phyloP scores from a whole-genome alignment of 441 rosid species.

The Adansonia madagascariensis region DNA sequence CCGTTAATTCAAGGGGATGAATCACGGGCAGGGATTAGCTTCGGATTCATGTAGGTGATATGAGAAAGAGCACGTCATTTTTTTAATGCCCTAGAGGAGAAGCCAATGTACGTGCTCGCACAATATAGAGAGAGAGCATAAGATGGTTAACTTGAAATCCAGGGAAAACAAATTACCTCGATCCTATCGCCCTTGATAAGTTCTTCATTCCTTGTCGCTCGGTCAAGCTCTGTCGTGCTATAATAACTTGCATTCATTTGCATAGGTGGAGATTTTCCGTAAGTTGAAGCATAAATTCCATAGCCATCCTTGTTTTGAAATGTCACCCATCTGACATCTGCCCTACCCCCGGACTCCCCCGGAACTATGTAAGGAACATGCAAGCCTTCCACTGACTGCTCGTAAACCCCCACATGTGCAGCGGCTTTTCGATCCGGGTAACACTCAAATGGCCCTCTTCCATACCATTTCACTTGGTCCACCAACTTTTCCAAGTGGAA shows the following conservation, averaged over 20 bases:
- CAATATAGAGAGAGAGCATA: not conserved
- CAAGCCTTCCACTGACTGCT: slow-evolving; percentile 66
- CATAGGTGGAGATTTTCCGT: slow-evolving; percentile 81
- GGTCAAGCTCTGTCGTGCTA: slow-evolving; percentile 66
- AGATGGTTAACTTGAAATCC: not conserved
- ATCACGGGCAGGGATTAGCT: slow-evolving; percentile 6
- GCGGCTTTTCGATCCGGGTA: slow-evolving; percentile 97
- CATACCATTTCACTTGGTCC: slow-evolving; percentile 82
- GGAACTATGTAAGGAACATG: slow-evolving; percentile 96
- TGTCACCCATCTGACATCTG: slow-evolving; percentile 95
- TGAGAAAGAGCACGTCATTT: too few relatives aligned
- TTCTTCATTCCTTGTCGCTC: slow-evolving; percentile 73
- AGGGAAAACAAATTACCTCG: slow-evolving; percentile 55
- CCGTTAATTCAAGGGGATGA: not conserved
- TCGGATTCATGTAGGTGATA: not conserved
- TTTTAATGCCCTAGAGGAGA: not conserved
- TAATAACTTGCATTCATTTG: slow-evolving; percentile 94
- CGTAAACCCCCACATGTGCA: slow-evolving; percentile 75
- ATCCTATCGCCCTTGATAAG: slow-evolving; percentile 71
- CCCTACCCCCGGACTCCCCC: slow-evolving; percentile 84
- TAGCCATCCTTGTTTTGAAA: slow-evolving; percentile 69
- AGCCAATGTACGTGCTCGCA: not conserved
- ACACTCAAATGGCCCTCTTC: slow-evolving; percentile 96
- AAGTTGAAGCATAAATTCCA: slow-evolving; percentile 83
- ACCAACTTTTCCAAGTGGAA: slow-evolving; percentile 70